Evolutionary conservation across 805 yeast genomes (phyloP).

Genomic region (Cyberlindnera nakhonratchasimensis): DNA sequence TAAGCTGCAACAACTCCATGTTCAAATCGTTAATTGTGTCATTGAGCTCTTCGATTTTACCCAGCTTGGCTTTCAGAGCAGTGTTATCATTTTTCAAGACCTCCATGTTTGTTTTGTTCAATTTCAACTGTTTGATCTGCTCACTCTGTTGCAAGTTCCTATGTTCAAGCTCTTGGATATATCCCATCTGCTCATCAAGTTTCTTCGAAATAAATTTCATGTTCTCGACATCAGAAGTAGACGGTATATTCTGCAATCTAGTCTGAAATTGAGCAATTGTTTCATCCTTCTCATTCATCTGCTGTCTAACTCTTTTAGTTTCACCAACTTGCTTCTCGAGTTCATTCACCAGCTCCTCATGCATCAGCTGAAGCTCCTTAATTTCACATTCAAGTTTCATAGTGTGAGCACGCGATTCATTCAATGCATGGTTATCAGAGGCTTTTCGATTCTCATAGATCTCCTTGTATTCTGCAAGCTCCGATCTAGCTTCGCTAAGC

Average conservation of each 20-base stretch:
- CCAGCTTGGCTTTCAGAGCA: conserved; percentile 38
- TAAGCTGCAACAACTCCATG: conserved; percentile 45
- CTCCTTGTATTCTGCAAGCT: conserved; percentile 16
- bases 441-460: conserved; percentile 9
- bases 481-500: conserved; percentile 17
- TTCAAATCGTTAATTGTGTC: conserved; percentile 46
- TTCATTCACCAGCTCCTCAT: conserved; percentile 7
- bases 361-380: conserved; percentile 7
- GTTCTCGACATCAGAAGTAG: conserved; percentile 30
- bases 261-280: conserved; percentile 4
- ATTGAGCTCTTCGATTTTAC: conserved; percentile 39
- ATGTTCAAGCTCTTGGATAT: conserved; percentile 46
- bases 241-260: conserved; percentile 28
- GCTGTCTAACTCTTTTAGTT: neutral
- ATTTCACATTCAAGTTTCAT: conserved; percentile 4
- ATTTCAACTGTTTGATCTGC: conserved; percentile 46
- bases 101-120: conserved; percentile 44
- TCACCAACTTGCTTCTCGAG: conserved; percentile 8
- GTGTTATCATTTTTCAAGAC: conserved; percentile 54
- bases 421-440: neutral
- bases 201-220: conserved; percentile 22
- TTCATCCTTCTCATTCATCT: conserved; percentile 4
- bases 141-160: conserved; percentile 51
- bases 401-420: neutral
- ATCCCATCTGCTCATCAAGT: conserved; percentile 41